A percentile compares a stretch with the other conserved stretches of the same genome.
These are phyloP conservation scores for Ceratocystis smalleyi DNA, from an alignment of 2,329 filamentous ascomycete genomes.

Conservation along the genomic window DNA sequence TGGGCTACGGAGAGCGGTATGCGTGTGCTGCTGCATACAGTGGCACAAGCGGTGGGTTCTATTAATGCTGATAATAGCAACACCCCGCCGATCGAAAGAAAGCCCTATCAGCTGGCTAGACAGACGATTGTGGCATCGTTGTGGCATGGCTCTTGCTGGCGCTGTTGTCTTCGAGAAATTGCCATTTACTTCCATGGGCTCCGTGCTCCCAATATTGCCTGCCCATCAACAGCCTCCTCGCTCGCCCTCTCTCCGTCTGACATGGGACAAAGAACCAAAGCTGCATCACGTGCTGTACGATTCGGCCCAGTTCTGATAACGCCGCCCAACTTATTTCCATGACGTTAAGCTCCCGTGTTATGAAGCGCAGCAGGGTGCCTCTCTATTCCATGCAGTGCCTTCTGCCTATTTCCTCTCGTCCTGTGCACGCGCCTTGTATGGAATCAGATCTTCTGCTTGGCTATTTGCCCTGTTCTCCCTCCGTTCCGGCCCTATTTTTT, in stretches of 20 bases:
- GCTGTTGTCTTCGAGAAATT: not conserved
- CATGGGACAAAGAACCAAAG: not conserved
- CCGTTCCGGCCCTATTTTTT: not conserved
- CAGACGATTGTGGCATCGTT: not conserved
- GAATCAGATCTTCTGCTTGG: not conserved
- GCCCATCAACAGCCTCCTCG: not conserved
- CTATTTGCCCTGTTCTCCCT: not conserved
- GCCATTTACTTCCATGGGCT: not conserved
- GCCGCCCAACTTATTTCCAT: too few species aligned
- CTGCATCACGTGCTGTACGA: not conserved
- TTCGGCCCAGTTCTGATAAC: not conserved
- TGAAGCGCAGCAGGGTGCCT: too few species aligned
- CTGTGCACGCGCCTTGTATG: not conserved
- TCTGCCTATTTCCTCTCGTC: not conserved
- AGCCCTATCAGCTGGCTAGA: not conserved
- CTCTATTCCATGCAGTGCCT: not conserved
- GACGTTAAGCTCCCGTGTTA: too few species aligned
- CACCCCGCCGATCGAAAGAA: not conserved
- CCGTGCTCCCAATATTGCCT: not conserved
- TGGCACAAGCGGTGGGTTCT: not conserved
- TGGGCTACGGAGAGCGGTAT: too few species aligned
- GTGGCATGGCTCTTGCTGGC: not conserved
- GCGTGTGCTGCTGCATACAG: too few species aligned
- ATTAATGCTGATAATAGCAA: not conserved
- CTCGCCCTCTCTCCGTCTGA: not conserved